phyloP scores from a whole-genome alignment of 352 stramenopile species.

The Phytopythium oedochilum region DNA sequence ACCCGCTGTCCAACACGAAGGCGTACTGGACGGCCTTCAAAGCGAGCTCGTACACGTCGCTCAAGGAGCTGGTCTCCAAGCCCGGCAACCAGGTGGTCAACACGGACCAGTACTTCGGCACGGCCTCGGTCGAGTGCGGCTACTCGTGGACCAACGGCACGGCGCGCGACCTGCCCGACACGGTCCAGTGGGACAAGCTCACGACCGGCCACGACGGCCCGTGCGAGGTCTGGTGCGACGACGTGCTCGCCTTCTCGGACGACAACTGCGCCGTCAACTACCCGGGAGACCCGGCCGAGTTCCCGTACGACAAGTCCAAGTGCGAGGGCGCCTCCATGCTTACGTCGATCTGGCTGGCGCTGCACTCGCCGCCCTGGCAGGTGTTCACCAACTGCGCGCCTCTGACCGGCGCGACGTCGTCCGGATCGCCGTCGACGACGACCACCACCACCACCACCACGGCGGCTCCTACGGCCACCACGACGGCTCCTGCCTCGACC shows the following conservation, averaged over 20 bases:
- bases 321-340: conserved; percentile 33
- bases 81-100: conserved; percentile 18
- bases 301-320: conserved; percentile 36
- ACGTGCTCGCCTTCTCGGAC: conserved; percentile 32
- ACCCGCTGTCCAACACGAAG: conserved; percentile 23
- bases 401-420: conserved; percentile 15
- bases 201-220: conserved; percentile 33
- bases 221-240: conserved; percentile 49
- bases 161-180: conserved; percentile 24
- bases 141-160: conserved; percentile 28
- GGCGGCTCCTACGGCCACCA: neutral
- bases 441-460: conserved; percentile 5
- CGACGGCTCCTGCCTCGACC: neutral
- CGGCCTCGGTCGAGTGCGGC: conserved; percentile 32
- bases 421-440: conserved; percentile 5
- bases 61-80: conserved; percentile 35
- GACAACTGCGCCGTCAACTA: conserved; percentile 36
- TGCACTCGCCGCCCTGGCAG: conserved; percentile 40
- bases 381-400: conserved; percentile 46
- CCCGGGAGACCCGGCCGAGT: conserved; percentile 15
- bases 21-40: conserved; percentile 33
- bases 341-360: conserved; percentile 28
- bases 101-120: conserved; percentile 23
- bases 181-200: conserved; percentile 34
- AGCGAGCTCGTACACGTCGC: conserved; percentile 35